These are phyloP conservation scores for Chrysoporthe deuterocubensis DNA, from an alignment of 2,329 filamentous ascomycete species.

Conservation along the genomic window DNA sequence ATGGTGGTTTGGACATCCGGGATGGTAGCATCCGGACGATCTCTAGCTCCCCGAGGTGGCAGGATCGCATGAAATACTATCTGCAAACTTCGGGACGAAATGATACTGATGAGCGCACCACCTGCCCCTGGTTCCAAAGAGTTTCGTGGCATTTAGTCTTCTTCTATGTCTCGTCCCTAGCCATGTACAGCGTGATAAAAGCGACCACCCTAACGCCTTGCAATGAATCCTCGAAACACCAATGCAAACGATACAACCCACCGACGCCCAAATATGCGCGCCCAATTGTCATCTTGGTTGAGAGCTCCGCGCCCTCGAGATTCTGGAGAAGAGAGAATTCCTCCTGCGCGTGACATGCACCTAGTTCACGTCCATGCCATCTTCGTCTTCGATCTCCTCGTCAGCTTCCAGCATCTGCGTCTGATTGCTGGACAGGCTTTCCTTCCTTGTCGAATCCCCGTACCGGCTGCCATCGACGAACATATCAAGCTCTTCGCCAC, in stretches of 20 bases:
- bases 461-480: slow-evolving; percentile 49
- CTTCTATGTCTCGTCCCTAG: slow-evolving; percentile 5
- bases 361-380: slow-evolving; percentile 63
- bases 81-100: background rate
- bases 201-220: slow-evolving; percentile 24
- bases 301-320: background rate
- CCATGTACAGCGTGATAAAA: slow-evolving; percentile 15
- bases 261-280: background rate
- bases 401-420: slow-evolving; percentile 63
- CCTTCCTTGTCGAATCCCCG: slow-evolving; percentile 55
- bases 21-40: slow-evolving; percentile 8
- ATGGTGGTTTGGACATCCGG: background rate
- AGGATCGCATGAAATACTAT: background rate
- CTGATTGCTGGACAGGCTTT: slow-evolving; percentile 63
- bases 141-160: background rate
- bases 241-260: background rate
- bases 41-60: background rate
- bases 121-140: too few species aligned
- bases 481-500: slow-evolving; percentile 76
- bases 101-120: background rate
- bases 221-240: slow-evolving; percentile 14
- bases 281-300: background rate
- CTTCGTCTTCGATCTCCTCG: slow-evolving; percentile 62
- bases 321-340: background rate
- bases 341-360: slow-evolving; percentile 22